phyloP scores from a whole-genome alignment of 306 rosid genomes.

The Erythrophleum fordii region DNA sequence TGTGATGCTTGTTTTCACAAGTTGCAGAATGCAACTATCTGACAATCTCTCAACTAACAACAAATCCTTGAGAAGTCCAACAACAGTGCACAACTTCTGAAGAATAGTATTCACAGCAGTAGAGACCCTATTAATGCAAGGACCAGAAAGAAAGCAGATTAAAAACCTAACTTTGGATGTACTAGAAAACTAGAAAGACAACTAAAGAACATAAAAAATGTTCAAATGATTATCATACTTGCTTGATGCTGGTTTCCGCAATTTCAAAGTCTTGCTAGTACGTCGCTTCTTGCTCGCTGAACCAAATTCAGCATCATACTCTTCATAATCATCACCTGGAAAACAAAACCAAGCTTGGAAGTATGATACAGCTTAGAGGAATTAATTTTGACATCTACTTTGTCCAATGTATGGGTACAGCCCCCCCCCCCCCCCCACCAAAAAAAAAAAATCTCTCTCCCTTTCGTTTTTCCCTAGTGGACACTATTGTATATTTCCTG shows the following conservation, averaged over 20 bases:
- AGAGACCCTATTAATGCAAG: slow-evolving; percentile 70
- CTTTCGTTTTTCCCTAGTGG: slow-evolving; percentile 8
- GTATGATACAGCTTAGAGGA: slow-evolving; percentile 34
- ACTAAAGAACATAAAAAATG: slow-evolving; percentile 20
- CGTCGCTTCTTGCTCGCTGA: slow-evolving; percentile 90
- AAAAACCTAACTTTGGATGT: slow-evolving; percentile 29
- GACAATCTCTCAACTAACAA: slow-evolving; percentile 90
- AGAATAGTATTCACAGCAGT: slow-evolving; percentile 80
- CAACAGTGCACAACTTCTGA: slow-evolving; percentile 95
- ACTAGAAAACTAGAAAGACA: slow-evolving; percentile 19
- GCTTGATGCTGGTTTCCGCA: slow-evolving; percentile 71
- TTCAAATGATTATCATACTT: slow-evolving; percentile 57
- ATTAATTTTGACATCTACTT: background rate
- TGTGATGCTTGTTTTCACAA: slow-evolving; percentile 88
- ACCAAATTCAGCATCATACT: slow-evolving; percentile 74
- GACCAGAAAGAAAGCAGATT: slow-evolving; percentile 24
- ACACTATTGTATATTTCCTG: slow-evolving; percentile 14
- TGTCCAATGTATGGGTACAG: too few relatives aligned
- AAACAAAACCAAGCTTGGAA: slow-evolving; percentile 23
- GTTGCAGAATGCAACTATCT: slow-evolving; percentile 93
- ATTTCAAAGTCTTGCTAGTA: slow-evolving; percentile 62
- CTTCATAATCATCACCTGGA: slow-evolving; percentile 82
- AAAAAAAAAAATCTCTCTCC: background rate
- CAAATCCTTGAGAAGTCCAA: slow-evolving; percentile 90
- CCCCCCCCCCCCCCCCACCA: too few relatives aligned